Percentiles rank a stretch among this genome's conserved stretches.
These are phyloP conservation scores for Coemansia sp. DNA, from an alignment of 192 early-diverging fungal genomes.

Conservation along the genomic window DNA sequence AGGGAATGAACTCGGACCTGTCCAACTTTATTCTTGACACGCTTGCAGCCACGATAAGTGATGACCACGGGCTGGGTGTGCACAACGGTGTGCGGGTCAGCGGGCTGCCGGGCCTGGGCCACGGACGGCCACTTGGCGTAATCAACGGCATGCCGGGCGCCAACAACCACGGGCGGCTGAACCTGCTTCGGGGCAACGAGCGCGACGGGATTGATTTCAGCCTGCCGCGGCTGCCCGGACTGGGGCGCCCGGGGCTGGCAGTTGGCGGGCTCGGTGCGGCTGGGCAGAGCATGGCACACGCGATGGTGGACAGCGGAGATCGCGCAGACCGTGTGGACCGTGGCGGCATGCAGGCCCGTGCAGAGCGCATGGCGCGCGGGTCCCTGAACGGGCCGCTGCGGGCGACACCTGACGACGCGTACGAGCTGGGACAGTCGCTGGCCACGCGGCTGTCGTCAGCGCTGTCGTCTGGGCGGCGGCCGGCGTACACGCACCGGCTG, in stretches of 20 bases:
- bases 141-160: conserved; percentile 23
- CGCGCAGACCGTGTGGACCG: conserved; percentile 10
- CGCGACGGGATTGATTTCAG: conserved; percentile 8
- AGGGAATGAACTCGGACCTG: conserved; percentile 5
- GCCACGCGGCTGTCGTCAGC: conserved; percentile 30
- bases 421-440: conserved; percentile 34
- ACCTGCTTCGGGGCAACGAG: not conserved
- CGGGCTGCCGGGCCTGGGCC: conserved; percentile 2
- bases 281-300: conserved; percentile 38
- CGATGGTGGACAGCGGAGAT: conserved; percentile 26
- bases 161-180: not conserved
- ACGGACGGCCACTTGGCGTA: conserved; percentile 19
- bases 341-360: conserved; percentile 32
- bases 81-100: conserved; percentile 7
- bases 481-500: conserved; percentile 25
- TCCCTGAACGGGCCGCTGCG: conserved; percentile 23
- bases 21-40: conserved; percentile 33
- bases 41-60: conserved; percentile 12
- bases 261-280: conserved; percentile 16
- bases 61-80: conserved; percentile 1
- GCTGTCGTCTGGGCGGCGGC: conserved; percentile 38
- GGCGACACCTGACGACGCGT: conserved; percentile 35
- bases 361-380: conserved; percentile 40
- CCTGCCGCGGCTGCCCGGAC: conserved; percentile 22
- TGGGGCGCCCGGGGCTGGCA: conserved; percentile 19